Conservation (phyloP, 2,329 filamentous ascomycete species). For the Amauroascus verrucosus region DNA sequence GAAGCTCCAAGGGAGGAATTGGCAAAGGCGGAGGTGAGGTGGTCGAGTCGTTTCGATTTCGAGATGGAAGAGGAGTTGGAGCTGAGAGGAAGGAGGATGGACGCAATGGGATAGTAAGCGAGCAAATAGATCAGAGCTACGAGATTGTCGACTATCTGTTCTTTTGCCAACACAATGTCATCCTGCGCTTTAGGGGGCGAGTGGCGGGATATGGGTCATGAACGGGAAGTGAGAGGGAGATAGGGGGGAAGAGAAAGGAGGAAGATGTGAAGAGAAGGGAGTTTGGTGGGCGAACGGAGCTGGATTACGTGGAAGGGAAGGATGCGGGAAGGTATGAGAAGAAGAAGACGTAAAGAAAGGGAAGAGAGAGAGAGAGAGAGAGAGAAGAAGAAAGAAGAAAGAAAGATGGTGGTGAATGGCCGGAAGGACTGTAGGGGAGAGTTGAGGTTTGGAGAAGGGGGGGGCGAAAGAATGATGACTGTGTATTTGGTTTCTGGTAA, state of each 20-base stretch:
- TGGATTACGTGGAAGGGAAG: conserved; percentile 18
- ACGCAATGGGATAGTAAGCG: not conserved
- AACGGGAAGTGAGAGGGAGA: conserved; percentile 15
- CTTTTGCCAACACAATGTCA: conserved; percentile 9
- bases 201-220: conserved; percentile 21
- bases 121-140: conserved; percentile 8
- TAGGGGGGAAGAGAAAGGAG: conserved; percentile 22
- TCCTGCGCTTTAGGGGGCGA: conserved; percentile 6
- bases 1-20: not conserved
- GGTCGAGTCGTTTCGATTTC: not conserved
- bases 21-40: not conserved
- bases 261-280: conserved; percentile 18
- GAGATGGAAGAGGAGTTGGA: not conserved
- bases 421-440: conserved; percentile 15
- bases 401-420: conserved; percentile 14
- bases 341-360: conserved; percentile 23
- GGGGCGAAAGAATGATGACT: conserved; percentile 17
- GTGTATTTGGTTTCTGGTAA: conserved; percentile 11
- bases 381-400: conserved; percentile 19
- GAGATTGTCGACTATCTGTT: conserved; percentile 5
- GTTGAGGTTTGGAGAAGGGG: conserved; percentile 22
- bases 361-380: conserved; percentile 16
- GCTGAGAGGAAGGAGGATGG: not conserved
- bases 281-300: conserved; percentile 7
- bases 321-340: conserved; percentile 28